phyloP scores from a whole-genome alignment of 768 basidiomycete species.

The Hydnum rufescens region DNA sequence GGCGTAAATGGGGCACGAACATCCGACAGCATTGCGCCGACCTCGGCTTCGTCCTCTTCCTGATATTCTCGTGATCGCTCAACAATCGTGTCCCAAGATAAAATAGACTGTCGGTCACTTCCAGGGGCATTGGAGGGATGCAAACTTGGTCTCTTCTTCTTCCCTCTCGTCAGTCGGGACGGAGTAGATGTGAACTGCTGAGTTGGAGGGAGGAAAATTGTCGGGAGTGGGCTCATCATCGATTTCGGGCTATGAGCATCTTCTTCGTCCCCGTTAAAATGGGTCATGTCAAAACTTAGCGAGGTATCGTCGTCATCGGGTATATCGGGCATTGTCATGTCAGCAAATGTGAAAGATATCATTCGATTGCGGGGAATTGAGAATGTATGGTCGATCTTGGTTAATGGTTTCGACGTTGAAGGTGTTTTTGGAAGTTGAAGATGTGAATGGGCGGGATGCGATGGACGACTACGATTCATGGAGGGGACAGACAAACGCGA shows the following conservation, averaged over 20 bases:
- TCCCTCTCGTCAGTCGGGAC: not conserved
- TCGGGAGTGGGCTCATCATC: too few species aligned
- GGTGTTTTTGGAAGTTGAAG: not conserved
- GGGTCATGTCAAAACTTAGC: not conserved
- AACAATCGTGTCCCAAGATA: not conserved
- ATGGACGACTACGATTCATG: not conserved
- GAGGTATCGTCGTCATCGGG: not conserved
- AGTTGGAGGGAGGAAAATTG: not conserved
- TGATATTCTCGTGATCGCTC: not conserved
- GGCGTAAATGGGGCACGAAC: not conserved
- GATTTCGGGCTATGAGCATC: too few species aligned
- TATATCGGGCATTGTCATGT: not conserved
- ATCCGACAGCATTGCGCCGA: not conserved
- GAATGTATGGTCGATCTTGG: not conserved
- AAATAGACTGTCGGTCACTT: not conserved
- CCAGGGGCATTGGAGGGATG: not conserved
- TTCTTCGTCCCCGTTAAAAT: not conserved
- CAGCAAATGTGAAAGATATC: not conserved
- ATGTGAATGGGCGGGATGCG: not conserved
- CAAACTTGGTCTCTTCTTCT: not conserved
- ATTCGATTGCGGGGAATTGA: not conserved
- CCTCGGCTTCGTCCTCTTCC: not conserved
- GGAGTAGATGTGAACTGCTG: not conserved
- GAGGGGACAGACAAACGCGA: not conserved
- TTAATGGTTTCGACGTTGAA: not conserved